Base-by-base conservation (phyloP, 768 basidiomycete genomes). In the Coprinopsis sp. region DNA sequence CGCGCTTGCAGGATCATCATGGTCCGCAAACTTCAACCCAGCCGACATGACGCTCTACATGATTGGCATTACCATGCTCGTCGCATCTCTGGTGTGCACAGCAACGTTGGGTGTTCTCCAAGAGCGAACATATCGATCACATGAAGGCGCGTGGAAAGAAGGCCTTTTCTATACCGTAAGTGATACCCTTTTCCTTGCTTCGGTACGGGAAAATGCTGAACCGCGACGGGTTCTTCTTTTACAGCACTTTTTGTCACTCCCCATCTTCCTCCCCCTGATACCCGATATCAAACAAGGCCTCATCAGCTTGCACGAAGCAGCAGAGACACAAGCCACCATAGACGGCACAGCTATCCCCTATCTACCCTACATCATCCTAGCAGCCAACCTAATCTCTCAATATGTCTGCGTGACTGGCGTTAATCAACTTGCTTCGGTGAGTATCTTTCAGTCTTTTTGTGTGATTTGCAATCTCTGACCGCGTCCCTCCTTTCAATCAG, bases 351-450 rank as follows among this genome's bases (percentile, higher is more conserved):
- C 66, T 3, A 51, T 47, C 8, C 46, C 69, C 3, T 53, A 63
- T 10, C 57, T 66, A 3, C 75, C 87, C 0, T 80, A 82, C 59
- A 47, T 79, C 25, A 73, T 84, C 18, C 68, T 91, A 16, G 69
- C 60, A 0, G 65, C 72, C 18, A 91, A 91, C 58, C 72, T 91
- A 16, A 49, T 81, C 12, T 79, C 87, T 2, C 91, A 91, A 56
- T 76, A 85, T 2, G 64, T 87, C n/a, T 93, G 91, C 56, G 82
- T 91, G 3, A 79, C 85, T 1, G 87, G 88, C 18, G 91, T 91
- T 28, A 91, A 91, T 60, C 74, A 77, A 51, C 67, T 91, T 29
- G 82, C 84, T n/a, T 82, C 88, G 46, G 88, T 91, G 49, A 23
- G 85, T 65, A 11, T 19, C 43, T 6, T 38, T 24, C n/a, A 31